Conservation (phyloP, 768 basidiomycete genomes). For the Vararia minispora region DNA sequence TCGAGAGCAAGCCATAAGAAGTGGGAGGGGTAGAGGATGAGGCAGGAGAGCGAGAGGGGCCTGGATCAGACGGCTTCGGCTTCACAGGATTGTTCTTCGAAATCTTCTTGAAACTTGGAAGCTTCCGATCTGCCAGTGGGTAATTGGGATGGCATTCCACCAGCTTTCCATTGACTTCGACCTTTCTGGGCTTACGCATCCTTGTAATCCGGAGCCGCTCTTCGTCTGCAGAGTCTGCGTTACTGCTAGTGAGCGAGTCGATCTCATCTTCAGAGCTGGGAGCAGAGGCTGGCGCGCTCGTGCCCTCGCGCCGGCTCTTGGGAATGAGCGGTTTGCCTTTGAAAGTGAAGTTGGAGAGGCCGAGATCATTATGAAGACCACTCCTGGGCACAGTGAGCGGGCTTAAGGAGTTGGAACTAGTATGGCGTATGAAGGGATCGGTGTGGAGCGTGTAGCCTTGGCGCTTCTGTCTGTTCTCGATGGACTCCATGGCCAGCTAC, state of each 20-base stretch:
- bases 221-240: too few species aligned
- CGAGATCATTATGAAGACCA: neutral
- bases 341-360: neutral
- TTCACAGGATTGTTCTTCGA: slow-evolving; percentile 1
- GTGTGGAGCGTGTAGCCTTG: neutral
- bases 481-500: neutral
- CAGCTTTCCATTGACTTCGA: too few species aligned
- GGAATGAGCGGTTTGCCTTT: neutral
- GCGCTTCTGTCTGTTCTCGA: neutral
- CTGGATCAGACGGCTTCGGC: neutral
- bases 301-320: too few species aligned
- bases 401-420: neutral
- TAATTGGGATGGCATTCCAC: too few species aligned
- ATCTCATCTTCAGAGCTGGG: too few species aligned
- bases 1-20: neutral
- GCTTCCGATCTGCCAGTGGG: too few species aligned
- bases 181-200: too few species aligned
- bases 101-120: slow-evolving; percentile 12
- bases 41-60: neutral
- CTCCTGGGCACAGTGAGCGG: neutral
- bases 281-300: too few species aligned
- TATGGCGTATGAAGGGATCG: neutral
- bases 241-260: too few species aligned
- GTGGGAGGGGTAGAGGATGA: neutral
- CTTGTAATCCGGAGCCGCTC: too few species aligned